These are phyloP conservation scores for Cladophialophora chaetospira DNA, from an alignment of 2,329 filamentous ascomycete species.

Conservation along the genomic window DNA sequence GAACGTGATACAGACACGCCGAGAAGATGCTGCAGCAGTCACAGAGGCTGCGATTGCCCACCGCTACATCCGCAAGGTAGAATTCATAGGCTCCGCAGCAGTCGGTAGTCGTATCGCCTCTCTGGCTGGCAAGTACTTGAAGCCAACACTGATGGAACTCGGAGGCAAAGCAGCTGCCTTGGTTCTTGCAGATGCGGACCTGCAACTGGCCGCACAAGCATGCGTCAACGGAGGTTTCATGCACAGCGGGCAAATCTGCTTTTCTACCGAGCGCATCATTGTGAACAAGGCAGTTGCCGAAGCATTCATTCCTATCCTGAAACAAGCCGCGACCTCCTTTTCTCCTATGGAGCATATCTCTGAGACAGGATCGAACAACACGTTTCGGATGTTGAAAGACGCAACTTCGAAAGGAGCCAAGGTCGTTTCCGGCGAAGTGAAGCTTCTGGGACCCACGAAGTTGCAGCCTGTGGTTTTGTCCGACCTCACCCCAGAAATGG, in stretches of 20 bases:
- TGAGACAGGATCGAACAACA: slow-evolving; percentile 78
- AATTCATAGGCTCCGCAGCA: slow-evolving; percentile 87
- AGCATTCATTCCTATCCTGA: slow-evolving; percentile 74
- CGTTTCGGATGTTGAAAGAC: slow-evolving; percentile 72
- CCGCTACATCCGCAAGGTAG: slow-evolving; percentile 73
- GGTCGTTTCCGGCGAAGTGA: slow-evolving; percentile 69
- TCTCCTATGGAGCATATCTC: slow-evolving; percentile 73
- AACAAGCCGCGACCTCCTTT: slow-evolving; percentile 79
- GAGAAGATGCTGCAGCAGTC: slow-evolving; percentile 62
- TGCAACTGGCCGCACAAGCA: slow-evolving; percentile 41
- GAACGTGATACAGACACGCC: slow-evolving; percentile 85
- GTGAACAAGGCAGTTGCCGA: slow-evolving; percentile 82
- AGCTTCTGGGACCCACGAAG: slow-evolving; percentile 74
- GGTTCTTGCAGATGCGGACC: slow-evolving; percentile 76
- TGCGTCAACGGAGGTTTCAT: slow-evolving; percentile 82
- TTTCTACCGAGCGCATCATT: slow-evolving; percentile 84
- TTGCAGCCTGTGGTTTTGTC: slow-evolving; percentile 78
- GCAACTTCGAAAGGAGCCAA: slow-evolving; percentile 79
- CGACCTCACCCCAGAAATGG: slow-evolving; percentile 74
- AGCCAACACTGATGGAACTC: slow-evolving; percentile 82
- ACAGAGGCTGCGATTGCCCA: slow-evolving; percentile 71
- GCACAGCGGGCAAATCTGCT: slow-evolving; percentile 95
- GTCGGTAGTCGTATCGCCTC: slow-evolving; percentile 80
- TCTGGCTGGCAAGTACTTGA: slow-evolving; percentile 76
- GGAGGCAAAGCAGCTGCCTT: slow-evolving; percentile 93